Conservation (phyloP, 257 asterid genomes). For the Solanum chiquidenum region DNA sequence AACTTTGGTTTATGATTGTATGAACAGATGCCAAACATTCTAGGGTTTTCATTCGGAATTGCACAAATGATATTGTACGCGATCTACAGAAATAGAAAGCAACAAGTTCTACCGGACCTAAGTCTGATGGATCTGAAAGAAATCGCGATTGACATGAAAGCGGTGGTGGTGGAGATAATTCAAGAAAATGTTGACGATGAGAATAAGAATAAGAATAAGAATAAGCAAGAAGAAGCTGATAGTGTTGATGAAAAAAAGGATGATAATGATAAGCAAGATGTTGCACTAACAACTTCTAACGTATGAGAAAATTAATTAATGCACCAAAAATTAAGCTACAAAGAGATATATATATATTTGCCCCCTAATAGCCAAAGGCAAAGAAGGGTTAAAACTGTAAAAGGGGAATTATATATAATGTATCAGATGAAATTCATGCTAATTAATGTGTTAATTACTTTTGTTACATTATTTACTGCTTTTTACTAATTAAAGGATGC, state of each 20-base stretch:
- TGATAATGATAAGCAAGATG: background rate
- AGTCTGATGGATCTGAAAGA: background rate
- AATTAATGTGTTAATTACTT: background rate
- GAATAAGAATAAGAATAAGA: background rate
- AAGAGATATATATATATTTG: background rate
- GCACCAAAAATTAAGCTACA: background rate
- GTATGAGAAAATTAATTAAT: background rate
- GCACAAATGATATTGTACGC: slow-evolving; percentile 23
- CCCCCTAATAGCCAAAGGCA: background rate
- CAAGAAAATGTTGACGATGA: background rate
- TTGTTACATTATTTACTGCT: background rate
- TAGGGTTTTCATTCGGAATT: slow-evolving; percentile 21
- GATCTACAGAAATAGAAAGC: slow-evolving; percentile 10
- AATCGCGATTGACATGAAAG: background rate
- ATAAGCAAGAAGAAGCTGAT: background rate
- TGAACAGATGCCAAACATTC: slow-evolving; percentile 20
- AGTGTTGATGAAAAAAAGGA: background rate
- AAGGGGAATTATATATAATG: background rate
- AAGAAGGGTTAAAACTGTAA: background rate
- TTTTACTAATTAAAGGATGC: background rate
- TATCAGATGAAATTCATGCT: background rate
- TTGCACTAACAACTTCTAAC: background rate
- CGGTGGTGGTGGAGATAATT: background rate
- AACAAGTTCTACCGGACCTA: slow-evolving; percentile 4
- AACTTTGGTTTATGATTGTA: background rate